phyloP scores from a whole-genome alignment of 73 alveolate genomes.

The Chromera velia region DNA sequence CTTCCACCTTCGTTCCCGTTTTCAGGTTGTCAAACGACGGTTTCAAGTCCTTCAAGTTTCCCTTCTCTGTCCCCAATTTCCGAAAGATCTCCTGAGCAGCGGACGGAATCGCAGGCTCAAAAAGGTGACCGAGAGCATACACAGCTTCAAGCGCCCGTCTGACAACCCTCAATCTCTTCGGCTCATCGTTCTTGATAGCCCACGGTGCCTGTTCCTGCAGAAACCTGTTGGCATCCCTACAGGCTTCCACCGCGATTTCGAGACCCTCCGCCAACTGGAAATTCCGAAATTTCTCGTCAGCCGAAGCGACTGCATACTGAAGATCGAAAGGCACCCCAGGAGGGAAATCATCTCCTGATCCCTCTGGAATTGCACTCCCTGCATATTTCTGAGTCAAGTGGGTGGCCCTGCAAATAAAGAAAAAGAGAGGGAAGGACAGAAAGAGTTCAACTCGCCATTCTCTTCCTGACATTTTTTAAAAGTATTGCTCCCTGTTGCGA shows the following conservation, averaged over 20 bases:
- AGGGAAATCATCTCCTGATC: too few relatives aligned
- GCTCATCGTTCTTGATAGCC: neutral
- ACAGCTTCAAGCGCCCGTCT: constrained; percentile 9
- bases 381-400: too few relatives aligned
- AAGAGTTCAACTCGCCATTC: too few relatives aligned
- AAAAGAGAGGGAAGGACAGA: too few relatives aligned
- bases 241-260: neutral
- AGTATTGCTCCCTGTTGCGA: too few relatives aligned
- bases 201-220: neutral
- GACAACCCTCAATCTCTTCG: neutral
- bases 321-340: too few relatives aligned
- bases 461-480: too few relatives aligned
- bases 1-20: neutral
- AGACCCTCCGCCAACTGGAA: neutral
- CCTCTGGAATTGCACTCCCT: too few relatives aligned
- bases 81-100: neutral
- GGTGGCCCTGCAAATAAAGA: too few relatives aligned
- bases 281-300: too few relatives aligned
- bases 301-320: too few relatives aligned
- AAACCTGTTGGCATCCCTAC: neutral
- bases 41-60: neutral
- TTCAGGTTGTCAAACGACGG: neutral
- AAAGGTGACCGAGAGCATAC: constrained; percentile 32
- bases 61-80: neutral
- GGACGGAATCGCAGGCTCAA: constrained; percentile 23